Base-by-base conservation (phyloP, 306 rosid genomes). In the Pyrus pyrifolia region DNA sequence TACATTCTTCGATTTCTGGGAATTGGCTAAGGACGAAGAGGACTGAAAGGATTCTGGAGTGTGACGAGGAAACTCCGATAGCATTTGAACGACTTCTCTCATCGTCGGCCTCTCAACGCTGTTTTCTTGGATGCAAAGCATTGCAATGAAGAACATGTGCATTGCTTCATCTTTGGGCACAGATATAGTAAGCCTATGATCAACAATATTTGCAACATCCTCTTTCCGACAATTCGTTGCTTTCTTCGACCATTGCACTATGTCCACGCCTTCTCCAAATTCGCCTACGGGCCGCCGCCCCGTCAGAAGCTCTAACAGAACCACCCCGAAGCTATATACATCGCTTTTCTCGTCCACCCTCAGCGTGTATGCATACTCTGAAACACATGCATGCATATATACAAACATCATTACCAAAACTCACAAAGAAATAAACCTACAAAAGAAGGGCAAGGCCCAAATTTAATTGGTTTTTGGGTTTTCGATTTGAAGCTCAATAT, bases 61-160 rank as follows among this genome's bases (percentile, higher is more conserved):
- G 3, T 33, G 85, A 1, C 42, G 86, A 60, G 90, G 81, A 35
- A 89, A 91, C 71, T 93, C 97, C 2, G 93, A 87, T 51, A 93
- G 85, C 97, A 93, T 93, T 49, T 93, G 98, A 77, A 93, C 91
- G 0, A 91, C 97, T 79, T 93, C 98, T 81, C 97, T 87, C 98
- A 91, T 93, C 1, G 98, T 89, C 17, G 98, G 98, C 58, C 98
- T 84, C 75, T 88, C 91, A 3, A 93, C 88, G 38, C 97, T 91
- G 19, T 89, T 87, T 3, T 93, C 97, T 75, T 93, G 86, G 11
- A 88, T 76, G 53, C 98, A 93, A 29, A 85, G 74, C 82, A 87
- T 83, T 8, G 93, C 89, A 40, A 93, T 72, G 83, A 93, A 89
- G 73, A 93, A 82, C 79, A 91, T 64, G 85, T 93, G 98, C 83